These are phyloP conservation scores for Emiliania huxleyi DNA, from an alignment of 78 protist genomes.

Conservation along the genomic window DNA sequence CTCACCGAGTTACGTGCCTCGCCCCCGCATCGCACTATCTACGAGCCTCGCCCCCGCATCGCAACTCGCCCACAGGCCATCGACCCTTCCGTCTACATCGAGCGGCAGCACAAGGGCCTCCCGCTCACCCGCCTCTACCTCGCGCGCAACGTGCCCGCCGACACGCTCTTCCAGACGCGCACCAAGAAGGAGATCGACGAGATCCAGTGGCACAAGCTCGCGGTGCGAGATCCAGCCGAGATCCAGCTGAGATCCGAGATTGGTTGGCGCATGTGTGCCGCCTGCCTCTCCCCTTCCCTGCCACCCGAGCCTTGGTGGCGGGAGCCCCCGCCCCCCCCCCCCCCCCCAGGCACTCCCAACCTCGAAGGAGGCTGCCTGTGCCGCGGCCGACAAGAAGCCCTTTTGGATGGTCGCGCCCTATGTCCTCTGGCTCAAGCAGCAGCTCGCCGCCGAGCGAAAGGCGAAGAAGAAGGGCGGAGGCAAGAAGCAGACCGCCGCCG, in stretches of 20 bases:
- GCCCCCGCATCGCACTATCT: no score
- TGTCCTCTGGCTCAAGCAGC: neutral
- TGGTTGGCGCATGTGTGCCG: no score
- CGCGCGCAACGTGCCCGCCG: conserved; percentile 65
- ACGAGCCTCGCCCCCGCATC: no score
- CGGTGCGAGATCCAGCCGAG: no score
- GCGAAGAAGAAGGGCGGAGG: neutral
- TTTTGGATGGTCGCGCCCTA: neutral
- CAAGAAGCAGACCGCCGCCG: neutral
- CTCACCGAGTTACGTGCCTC: no score
- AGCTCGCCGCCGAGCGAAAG: neutral
- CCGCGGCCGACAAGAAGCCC: neutral
- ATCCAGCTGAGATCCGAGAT: no score
- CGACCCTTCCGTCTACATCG: neutral
- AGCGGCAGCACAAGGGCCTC: neutral
- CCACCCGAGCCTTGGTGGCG: no score
- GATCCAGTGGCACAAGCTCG: conserved; percentile 48
- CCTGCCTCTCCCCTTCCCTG: no score
- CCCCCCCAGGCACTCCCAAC: neutral
- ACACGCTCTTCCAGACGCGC: conserved; percentile 61
- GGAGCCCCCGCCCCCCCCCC: no score
- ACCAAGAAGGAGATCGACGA: conserved; percentile 82
- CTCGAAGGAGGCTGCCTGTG: neutral
- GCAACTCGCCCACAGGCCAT: no score
- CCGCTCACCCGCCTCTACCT: conserved; percentile 60